Evolutionary conservation across 805 yeast species (phyloP).

Genomic region (Clavispora phyllophila): DNA sequence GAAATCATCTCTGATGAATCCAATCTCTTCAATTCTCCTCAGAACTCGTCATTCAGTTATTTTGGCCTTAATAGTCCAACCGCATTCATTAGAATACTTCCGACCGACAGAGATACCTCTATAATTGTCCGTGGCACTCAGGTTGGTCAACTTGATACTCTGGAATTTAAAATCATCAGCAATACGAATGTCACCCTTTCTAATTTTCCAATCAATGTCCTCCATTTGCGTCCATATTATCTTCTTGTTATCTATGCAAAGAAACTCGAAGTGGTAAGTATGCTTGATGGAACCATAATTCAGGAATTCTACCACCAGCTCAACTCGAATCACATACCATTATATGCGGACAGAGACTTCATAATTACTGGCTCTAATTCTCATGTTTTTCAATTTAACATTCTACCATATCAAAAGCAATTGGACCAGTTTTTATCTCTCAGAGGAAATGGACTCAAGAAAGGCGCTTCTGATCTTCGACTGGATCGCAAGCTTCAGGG

Average conservation of each 20-base stretch:
- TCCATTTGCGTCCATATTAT: conserved; percentile 30
- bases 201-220: conserved; percentile 21
- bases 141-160: conserved; percentile 13
- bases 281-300: conserved; percentile 29
- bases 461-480: conserved; percentile 19
- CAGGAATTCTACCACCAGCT: conserved; percentile 32
- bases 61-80: conserved; percentile 32
- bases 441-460: conserved; percentile 10
- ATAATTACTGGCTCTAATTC: conserved; percentile 22
- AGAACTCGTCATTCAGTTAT: conserved; percentile 31
- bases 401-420: conserved; percentile 26
- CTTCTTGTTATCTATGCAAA: conserved; percentile 27
- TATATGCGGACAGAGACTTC: conserved; percentile 9
- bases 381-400: conserved; percentile 28
- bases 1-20: conserved; percentile 19
- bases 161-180: conserved; percentile 7
- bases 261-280: conserved; percentile 31
- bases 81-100: conserved; percentile 22
- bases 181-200: conserved; percentile 20
- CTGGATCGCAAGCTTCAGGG: conserved; percentile 30
- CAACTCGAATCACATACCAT: conserved; percentile 19
- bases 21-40: conserved; percentile 15
- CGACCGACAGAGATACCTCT: conserved; percentile 8
- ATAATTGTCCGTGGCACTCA: conserved; percentile 33
- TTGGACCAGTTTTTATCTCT: conserved; percentile 31